These are phyloP conservation scores for Pseudogymnoascus sp. DNA, from an alignment of 2,329 filamentous ascomycete species.

Conservation along the genomic window DNA sequence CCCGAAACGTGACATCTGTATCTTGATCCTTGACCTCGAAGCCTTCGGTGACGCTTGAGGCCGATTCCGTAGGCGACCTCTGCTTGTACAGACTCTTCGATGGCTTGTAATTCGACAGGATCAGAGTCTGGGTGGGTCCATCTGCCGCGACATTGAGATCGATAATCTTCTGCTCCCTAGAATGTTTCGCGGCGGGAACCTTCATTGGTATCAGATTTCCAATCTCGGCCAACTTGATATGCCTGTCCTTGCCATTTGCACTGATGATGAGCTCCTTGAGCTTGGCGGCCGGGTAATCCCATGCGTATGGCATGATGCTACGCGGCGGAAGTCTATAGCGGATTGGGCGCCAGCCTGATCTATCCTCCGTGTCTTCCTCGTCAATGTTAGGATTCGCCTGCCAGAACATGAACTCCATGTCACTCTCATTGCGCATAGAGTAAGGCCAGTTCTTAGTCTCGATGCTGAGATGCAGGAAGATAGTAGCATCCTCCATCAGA, in stretches of 20 bases:
- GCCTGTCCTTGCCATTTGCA: constrained; percentile 71
- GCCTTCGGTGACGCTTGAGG: constrained; percentile 48
- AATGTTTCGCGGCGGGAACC: constrained; percentile 58
- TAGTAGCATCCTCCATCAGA: constrained; percentile 84
- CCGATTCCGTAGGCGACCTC: constrained; percentile 46
- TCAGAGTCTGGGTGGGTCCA: constrained; percentile 88
- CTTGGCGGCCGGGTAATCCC: constrained; percentile 98
- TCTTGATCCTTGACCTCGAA: constrained; percentile 95
- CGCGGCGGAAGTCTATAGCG: constrained; percentile 84
- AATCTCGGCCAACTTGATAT: constrained; percentile 93
- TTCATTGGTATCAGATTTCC: constrained; percentile 95
- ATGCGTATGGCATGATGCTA: constrained; percentile 99
- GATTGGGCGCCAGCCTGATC: constrained; percentile 85
- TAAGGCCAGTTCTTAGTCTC: constrained; percentile 97
- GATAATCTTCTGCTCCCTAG: constrained; percentile 71
- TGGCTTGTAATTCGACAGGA: constrained; percentile 86
- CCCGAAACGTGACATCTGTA: constrained; percentile 79
- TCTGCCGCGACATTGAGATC: constrained; percentile 95
- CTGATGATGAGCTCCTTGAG: constrained; percentile 85
- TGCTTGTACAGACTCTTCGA: constrained; percentile 84
- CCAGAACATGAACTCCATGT: constrained; percentile 93
- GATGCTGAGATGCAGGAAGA: constrained; percentile 84
- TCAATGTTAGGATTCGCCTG: constrained; percentile 90
- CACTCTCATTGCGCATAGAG: constrained; percentile 97
- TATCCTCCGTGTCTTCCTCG: constrained; percentile 77